Percentiles rank a stretch among this genome's conserved stretches.
phyloP scores from a whole-genome alignment of 1,284 basidiomycete species.

The Naganishia cerealis region DNA sequence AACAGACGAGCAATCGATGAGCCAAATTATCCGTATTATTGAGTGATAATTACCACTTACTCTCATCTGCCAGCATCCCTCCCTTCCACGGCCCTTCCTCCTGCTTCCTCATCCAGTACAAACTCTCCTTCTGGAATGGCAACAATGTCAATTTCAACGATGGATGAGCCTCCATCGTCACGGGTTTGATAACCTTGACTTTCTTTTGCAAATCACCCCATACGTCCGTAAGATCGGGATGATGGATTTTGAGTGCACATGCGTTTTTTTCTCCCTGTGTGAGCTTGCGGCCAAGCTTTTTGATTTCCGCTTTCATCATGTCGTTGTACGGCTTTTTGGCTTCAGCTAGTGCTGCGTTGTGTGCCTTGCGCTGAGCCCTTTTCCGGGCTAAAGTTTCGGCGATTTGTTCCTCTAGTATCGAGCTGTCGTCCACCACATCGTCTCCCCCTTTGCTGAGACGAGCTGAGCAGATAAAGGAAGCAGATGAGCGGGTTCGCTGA shows the following conservation, averaged over 20 bases:
- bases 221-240: constrained; percentile 71
- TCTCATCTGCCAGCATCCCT: constrained; percentile 79
- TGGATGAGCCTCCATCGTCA: constrained; percentile 73
- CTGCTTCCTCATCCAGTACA: constrained; percentile 95
- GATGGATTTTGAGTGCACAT: constrained; percentile 60
- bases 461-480: neutral
- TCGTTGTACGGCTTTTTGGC: constrained; percentile 41
- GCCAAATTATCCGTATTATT: neutral
- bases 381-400: neutral
- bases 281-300: constrained; percentile 67
- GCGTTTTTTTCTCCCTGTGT: constrained; percentile 78
- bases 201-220: constrained; percentile 82
- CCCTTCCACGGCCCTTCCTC: constrained; percentile 85
- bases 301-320: constrained; percentile 60
- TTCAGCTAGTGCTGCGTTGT: neutral
- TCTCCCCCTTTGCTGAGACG: constrained; percentile 2
- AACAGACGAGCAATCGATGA: neutral
- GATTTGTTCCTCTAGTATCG: neutral
- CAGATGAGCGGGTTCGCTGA: neutral
- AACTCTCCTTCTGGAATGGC: constrained; percentile 83
- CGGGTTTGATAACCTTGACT: constrained; percentile 66
- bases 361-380: constrained; percentile 13
- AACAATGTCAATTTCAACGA: constrained; percentile 68
- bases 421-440: constrained; percentile 6
- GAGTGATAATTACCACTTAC: constrained; percentile 29